A percentile compares a stretch with the other conserved stretches of the same genome.
Conservation (phyloP, 306 rosid species). For the Rosa rugosa region DNA sequence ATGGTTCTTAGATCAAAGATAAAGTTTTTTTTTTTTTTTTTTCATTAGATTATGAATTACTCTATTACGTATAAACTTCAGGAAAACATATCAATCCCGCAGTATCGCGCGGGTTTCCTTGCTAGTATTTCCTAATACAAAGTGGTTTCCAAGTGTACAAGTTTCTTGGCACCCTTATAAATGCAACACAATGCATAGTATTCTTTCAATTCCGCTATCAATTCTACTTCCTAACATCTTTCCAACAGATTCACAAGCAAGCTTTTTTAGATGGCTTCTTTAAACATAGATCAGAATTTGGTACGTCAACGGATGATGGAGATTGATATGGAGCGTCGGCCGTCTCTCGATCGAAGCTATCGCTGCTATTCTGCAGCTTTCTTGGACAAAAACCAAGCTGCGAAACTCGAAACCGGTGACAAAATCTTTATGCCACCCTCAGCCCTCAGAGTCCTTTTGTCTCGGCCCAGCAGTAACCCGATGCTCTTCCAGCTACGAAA, state of each 20-base stretch:
- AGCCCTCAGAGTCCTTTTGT: constrained; percentile 1
- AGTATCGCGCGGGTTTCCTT: no score
- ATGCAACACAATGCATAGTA: neutral
- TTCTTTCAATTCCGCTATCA: neutral
- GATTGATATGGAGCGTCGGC: neutral
- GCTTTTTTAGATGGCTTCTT: neutral
- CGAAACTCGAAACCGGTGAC: constrained; percentile 11
- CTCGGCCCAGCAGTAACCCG: neutral
- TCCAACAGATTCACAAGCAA: neutral
- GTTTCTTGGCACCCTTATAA: neutral
- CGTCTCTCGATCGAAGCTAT: neutral
- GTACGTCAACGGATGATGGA: neutral
- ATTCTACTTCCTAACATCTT: neutral
- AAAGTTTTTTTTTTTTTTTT: no score
- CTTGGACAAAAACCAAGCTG: neutral
- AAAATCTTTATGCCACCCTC: constrained; percentile 21
- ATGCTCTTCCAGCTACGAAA: constrained; percentile 9
- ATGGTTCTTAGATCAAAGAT: no score
- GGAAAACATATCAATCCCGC: no score
- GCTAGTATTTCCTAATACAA: neutral
- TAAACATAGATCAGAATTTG: no score
- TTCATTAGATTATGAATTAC: no score
- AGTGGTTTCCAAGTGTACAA: neutral
- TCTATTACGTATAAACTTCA: no score
- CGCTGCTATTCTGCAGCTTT: neutral